phyloP scores from a whole-genome alignment of 768 basidiomycete genomes.

The Sarcodon aspratus region DNA sequence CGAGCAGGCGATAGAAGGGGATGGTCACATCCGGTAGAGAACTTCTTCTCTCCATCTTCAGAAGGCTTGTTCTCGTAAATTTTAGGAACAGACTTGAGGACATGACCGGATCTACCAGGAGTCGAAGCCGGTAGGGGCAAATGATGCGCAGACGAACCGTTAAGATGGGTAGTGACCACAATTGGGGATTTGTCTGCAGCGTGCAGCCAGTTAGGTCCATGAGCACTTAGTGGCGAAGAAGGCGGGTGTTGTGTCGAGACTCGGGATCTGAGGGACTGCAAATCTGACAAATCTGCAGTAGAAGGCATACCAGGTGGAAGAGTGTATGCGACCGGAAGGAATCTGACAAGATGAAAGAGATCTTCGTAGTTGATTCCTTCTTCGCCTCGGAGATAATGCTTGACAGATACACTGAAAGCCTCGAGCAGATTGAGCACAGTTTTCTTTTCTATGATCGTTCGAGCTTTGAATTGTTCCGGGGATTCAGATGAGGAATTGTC shows the following conservation, averaged over 20 bases:
- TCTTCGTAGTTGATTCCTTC: conserved; percentile 31
- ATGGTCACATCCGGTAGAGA: conserved; percentile 20
- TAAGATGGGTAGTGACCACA: no score
- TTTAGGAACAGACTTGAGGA: conserved; percentile 5
- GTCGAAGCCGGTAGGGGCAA: no score
- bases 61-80: no score
- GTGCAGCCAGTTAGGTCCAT: no score
- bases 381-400: conserved; percentile 61
- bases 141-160: no score
- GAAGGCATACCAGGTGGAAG: conserved; percentile 40
- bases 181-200: no score
- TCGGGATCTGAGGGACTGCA: no score
- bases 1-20: conserved; percentile 41
- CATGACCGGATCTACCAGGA: neutral
- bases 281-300: conserved; percentile 15
- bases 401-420: conserved; percentile 53
- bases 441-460: conserved; percentile 54
- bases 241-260: neutral
- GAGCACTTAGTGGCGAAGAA: neutral
- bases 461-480: conserved; percentile 27
- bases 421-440: conserved; percentile 56
- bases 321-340: conserved; percentile 56
- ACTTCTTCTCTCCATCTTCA: conserved; percentile 2
- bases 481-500: conserved; percentile 7
- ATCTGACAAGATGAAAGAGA: conserved; percentile 60